A percentile compares a stretch with the other conserved stretches of the same genome.
phyloP scores from a whole-genome alignment of 2,329 filamentous ascomycete genomes.

The Mariannaea sp. region DNA sequence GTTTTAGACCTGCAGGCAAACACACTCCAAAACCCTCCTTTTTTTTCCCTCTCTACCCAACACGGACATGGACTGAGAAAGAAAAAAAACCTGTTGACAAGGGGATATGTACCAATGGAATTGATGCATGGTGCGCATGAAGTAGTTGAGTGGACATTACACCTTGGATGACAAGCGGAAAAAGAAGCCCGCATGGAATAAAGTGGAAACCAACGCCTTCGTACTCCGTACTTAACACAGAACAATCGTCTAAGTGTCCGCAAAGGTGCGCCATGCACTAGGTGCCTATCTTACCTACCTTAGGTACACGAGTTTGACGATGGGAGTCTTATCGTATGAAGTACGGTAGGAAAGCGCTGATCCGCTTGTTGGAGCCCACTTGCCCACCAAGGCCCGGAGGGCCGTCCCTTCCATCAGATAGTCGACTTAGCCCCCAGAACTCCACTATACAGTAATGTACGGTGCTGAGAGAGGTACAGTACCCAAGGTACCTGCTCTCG shows the following conservation, averaged over 20 bases:
- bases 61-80: too few relatives aligned
- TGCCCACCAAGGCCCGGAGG: too few relatives aligned
- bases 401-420: slow-evolving; percentile 12
- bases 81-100: too few relatives aligned
- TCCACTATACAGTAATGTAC: neutral
- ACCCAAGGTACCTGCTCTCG: too few relatives aligned
- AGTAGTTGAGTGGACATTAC: too few relatives aligned
- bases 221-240: too few relatives aligned
- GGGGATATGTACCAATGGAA: neutral
- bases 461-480: neutral
- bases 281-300: neutral
- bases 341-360: slow-evolving; percentile 14
- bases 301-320: too few relatives aligned
- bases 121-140: neutral
- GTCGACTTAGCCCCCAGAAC: neutral
- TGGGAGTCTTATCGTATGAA: slow-evolving; percentile 9
- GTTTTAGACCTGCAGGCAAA: neutral
- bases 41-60: too few relatives aligned
- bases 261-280: slow-evolving; percentile 11
- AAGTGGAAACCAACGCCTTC: slow-evolving; percentile 14
- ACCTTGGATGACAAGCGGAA: slow-evolving; percentile 6
- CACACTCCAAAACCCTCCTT: neutral
- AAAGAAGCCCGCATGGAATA: slow-evolving; percentile 7
- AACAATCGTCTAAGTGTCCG: slow-evolving; percentile 10
- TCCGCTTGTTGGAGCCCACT: slow-evolving; percentile 4